Evolutionary conservation across 2,329 filamentous ascomycete species (phyloP).

Genomic region (Microascus cirrosus): DNA sequence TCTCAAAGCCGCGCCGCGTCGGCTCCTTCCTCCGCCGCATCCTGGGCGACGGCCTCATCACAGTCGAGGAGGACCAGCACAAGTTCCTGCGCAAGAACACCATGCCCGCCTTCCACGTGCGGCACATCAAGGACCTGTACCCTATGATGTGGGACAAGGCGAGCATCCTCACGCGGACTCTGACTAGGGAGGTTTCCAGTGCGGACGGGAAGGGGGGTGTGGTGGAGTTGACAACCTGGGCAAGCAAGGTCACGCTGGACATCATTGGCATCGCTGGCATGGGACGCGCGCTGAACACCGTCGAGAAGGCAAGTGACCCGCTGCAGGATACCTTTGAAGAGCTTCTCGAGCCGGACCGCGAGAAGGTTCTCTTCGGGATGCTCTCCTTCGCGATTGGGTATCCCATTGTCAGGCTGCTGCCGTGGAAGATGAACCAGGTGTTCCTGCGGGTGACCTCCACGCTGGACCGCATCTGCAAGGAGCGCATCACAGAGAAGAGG

Average conservation of each 20-base stretch:
- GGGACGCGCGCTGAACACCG: slow-evolving; percentile 38
- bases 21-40: slow-evolving; percentile 37
- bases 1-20: slow-evolving; percentile 35
- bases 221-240: slow-evolving; percentile 33
- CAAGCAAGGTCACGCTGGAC: slow-evolving; percentile 42
- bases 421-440: slow-evolving; percentile 31
- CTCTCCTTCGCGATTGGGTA: slow-evolving; percentile 22
- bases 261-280: slow-evolving; percentile 50
- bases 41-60: slow-evolving; percentile 47
- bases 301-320: slow-evolving; percentile 23
- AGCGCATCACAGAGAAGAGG: slow-evolving; percentile 36
- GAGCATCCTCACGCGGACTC: slow-evolving; percentile 18
- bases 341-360: slow-evolving; percentile 31
- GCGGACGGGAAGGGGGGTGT: slow-evolving; percentile 11
- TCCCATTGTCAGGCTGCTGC: slow-evolving; percentile 25
- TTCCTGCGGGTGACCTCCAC: slow-evolving; percentile 22
- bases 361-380: slow-evolving; percentile 33
- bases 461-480: slow-evolving; percentile 26
- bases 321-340: slow-evolving; percentile 30
- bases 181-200: slow-evolving; percentile 26
- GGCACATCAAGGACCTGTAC: slow-evolving; percentile 59
- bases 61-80: slow-evolving; percentile 60
- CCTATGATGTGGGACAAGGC: slow-evolving; percentile 57
- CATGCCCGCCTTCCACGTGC: slow-evolving; percentile 55
- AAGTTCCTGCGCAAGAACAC: slow-evolving; percentile 58